Base-by-base conservation (phyloP, 1,284 basidiomycete genomes). In the Sparassis latifolia region DNA sequence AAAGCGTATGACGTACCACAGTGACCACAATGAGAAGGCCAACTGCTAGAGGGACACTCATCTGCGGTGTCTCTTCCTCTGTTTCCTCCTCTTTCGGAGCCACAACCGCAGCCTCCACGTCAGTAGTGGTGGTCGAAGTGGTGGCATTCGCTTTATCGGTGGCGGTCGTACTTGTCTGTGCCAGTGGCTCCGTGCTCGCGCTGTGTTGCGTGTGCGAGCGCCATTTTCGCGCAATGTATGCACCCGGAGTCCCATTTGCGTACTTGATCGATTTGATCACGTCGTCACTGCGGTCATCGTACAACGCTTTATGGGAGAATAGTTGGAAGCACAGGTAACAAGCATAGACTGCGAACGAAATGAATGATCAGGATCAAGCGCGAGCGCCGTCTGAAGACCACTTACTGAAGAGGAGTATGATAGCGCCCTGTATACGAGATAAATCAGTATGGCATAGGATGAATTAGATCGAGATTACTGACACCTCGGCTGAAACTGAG, bases 261-360 rank as follows among this genome's bases (percentile, higher is more conserved):
- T 78, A 80, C 54, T 59, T 66, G 2, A 66, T 74, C 2, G 74
- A 76, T 58, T 68, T 65, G 49, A 70, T 58, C 31, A 59, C 66
- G 2, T 65, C 63, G 2, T 62, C 61, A 35, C 70, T 59, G 9
- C 61, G 51, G 42, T 86, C 84, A 7, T 77, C 67, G 63, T 90
- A 95, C 4, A 94, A 71, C 35, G 76, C 67, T 43, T 86, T 78
- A 69, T 96, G 92, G 0, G 90, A 89, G 66, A 82, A 91, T 7
- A 96, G 81, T 64, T 94, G 91, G 76, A 96, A 96, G 44, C 86
- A 64, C 12, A 95, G 76, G 63, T 90, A 92, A 28, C 75, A 78
- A 2, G 67, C 65, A 66, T 93, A 92, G 50, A 86, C 83, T 86
- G 52, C 10, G 51, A 30, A 27, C 20, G 27, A 44, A n/a, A 30